Evolutionary conservation across 2,329 filamentous ascomycete species (phyloP).

Genomic region (Aspergillus fructus): DNA sequence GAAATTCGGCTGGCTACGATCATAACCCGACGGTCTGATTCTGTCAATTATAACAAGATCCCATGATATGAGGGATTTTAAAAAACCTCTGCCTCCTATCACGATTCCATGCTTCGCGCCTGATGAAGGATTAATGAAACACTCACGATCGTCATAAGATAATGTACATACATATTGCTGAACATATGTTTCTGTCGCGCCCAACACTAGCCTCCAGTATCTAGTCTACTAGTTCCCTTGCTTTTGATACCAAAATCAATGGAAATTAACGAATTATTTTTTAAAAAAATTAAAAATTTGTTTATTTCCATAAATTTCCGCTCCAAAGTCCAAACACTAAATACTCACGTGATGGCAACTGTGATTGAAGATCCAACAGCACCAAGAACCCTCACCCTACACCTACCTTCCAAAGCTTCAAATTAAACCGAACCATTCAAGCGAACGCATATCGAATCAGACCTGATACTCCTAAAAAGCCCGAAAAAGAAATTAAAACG

Average conservation of each 20-base stretch:
- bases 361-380: neutral
- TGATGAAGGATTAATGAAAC: constrained; percentile 19
- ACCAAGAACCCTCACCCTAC: neutral
- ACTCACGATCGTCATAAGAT: constrained; percentile 21
- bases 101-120: constrained; percentile 8
- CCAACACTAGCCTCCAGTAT: neutral
- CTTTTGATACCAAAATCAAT: no score
- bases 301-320: no score
- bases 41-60: constrained; percentile 5
- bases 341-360: no score
- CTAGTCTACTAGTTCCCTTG: no score
- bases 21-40: constrained; percentile 19
- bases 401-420: neutral
- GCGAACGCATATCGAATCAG: neutral
- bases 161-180: constrained; percentile 22
- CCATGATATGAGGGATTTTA: neutral
- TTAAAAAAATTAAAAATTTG: no score
- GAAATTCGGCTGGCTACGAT: constrained; percentile 46
- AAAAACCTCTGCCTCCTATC: neutral
- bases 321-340: no score
- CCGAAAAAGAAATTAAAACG: neutral
- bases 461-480: neutral
- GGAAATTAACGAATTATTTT: no score
- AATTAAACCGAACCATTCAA: neutral
- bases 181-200: constrained; percentile 10